Evolutionary conservation across 2,329 filamentous ascomycete genomes (phyloP).

Genomic region (Ramularia endophylla): DNA sequence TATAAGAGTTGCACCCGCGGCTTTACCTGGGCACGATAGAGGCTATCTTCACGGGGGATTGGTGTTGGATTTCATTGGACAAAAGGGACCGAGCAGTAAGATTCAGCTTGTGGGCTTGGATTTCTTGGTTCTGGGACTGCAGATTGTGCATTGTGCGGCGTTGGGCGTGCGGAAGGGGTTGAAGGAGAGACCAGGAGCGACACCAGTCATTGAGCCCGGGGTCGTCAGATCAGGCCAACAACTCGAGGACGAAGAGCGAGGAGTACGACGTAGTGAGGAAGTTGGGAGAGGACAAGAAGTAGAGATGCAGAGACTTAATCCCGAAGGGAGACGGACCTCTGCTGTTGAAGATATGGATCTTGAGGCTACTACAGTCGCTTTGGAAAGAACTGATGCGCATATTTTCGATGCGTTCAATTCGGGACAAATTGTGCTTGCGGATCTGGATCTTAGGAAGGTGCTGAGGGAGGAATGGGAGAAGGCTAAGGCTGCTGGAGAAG

Average conservation of each 20-base stretch:
- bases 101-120: constrained; percentile 49
- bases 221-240: constrained; percentile 10
- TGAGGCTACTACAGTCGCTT: constrained; percentile 12
- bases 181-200: constrained; percentile 31
- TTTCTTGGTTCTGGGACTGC: constrained; percentile 48
- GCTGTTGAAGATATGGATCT: constrained; percentile 15
- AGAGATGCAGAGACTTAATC: constrained; percentile 35
- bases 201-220: constrained; percentile 7
- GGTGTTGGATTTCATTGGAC: constrained; percentile 60
- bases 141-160: constrained; percentile 52
- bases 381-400: constrained; percentile 26
- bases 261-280: constrained; percentile 39
- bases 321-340: constrained; percentile 13
- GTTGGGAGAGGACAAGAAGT: constrained; percentile 33
- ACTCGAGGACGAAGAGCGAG: constrained; percentile 56
- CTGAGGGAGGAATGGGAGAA: constrained; percentile 36
- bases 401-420: constrained; percentile 42
- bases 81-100: constrained; percentile 51
- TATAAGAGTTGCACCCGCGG: constrained; percentile 34
- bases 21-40: no score
- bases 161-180: constrained; percentile 47
- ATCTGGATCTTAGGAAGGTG: constrained; percentile 38
- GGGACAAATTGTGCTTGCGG: constrained; percentile 42
- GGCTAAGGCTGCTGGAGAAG: constrained; percentile 8
- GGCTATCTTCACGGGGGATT: constrained; percentile 57